phyloP scores from a whole-genome alignment of 1,284 basidiomycete species.

The Cutaneotrichosporon curvatum region DNA sequence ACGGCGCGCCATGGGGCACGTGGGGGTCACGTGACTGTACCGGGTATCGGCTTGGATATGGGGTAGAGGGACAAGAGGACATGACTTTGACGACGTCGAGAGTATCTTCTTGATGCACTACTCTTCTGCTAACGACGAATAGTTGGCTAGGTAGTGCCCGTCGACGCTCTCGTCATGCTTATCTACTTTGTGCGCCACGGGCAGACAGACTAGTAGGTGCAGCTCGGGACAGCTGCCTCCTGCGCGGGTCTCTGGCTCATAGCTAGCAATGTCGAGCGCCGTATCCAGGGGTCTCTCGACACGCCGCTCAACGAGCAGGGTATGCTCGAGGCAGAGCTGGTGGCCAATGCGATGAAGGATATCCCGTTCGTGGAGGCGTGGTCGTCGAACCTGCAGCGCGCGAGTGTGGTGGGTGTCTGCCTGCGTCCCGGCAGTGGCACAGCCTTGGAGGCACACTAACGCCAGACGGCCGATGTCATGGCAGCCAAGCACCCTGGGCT shows the following conservation, averaged over 20 bases:
- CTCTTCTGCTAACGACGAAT: too few relatives aligned
- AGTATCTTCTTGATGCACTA: too few relatives aligned
- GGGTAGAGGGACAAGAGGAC: too few relatives aligned
- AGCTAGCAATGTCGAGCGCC: constrained; percentile 36
- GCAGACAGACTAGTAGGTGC: constrained; percentile 42
- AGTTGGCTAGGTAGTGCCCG: background rate
- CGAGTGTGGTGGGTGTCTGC: constrained; percentile 36
- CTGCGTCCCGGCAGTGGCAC: too few relatives aligned
- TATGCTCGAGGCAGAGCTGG: constrained; percentile 22
- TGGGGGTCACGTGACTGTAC: background rate
- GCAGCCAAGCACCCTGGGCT: constrained; percentile 21
- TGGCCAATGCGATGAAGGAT: constrained; percentile 22
- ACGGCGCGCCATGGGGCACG: background rate
- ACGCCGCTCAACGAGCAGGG: constrained; percentile 41
- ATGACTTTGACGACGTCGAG: too few relatives aligned
- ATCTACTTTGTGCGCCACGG: constrained; percentile 39
- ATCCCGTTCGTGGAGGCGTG: constrained; percentile 25
- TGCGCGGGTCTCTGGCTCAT: background rate
- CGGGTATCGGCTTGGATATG: too few relatives aligned
- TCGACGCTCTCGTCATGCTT: constrained; percentile 20
- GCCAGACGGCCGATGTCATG: constrained; percentile 36
- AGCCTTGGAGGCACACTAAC: background rate
- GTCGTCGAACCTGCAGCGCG: constrained; percentile 31
- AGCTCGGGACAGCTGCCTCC: too few relatives aligned
- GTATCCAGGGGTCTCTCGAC: constrained; percentile 44